phyloP scores from a whole-genome alignment of 176 grass and related monocot genomes.

The Elymus sibiricus region DNA sequence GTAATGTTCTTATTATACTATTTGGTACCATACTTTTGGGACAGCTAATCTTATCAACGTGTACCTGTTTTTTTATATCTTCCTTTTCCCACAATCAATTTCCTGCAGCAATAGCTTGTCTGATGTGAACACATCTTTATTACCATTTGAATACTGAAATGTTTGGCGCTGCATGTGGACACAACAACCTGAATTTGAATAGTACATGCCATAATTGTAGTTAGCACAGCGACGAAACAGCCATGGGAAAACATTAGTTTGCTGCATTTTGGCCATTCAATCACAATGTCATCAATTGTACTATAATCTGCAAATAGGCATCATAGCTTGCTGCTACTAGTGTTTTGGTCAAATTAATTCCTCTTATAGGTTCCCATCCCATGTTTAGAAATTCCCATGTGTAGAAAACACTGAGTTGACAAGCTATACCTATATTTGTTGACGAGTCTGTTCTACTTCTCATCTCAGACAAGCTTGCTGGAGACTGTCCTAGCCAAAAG shows the following conservation, averaged over 20 bases:
- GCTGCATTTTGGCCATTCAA: neutral
- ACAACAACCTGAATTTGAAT: neutral
- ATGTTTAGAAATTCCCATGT: neutral
- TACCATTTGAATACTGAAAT: neutral
- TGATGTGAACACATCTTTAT: neutral
- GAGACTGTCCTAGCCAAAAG: constrained; percentile 61
- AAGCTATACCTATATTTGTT: constrained; percentile 13
- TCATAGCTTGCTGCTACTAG: neutral
- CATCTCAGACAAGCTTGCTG: constrained; percentile 76
- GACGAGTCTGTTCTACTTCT: constrained; percentile 32
- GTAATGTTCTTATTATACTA: constrained; percentile 42
- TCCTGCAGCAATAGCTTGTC: neutral
- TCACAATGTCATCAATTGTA: neutral
- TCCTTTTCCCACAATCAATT: neutral
- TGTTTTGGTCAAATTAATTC: neutral
- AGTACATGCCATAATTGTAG: neutral
- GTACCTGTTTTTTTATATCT: neutral
- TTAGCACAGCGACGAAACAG: neutral
- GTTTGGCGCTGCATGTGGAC: neutral
- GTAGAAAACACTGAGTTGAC: neutral
- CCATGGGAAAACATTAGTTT: neutral
- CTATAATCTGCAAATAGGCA: constrained; percentile 7
- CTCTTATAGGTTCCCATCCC: neutral
- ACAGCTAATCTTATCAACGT: neutral
- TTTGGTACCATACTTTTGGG: neutral